These are phyloP conservation scores for Talaromyces stipitatus DNA, from an alignment of 495 filamentous ascomycete species.

Conservation along the genomic window DNA sequence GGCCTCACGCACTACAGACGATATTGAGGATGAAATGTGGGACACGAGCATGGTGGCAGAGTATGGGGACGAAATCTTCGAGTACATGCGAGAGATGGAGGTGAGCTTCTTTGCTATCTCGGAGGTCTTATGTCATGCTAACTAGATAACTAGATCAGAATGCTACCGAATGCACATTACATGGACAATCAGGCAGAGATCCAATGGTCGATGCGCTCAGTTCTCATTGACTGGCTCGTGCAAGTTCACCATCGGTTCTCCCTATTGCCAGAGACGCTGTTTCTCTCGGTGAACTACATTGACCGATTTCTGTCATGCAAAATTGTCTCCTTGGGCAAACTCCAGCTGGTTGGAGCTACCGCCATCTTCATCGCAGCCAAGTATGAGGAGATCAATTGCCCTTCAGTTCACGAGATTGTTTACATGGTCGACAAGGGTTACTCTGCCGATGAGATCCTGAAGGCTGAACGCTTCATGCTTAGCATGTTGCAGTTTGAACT, in stretches of 20 bases:
- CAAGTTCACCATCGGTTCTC: constrained; percentile 91
- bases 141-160: constrained; percentile 48
- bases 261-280: constrained; percentile 88
- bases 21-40: constrained; percentile 78
- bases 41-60: constrained; percentile 99
- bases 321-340: constrained; percentile 86
- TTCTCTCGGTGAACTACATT: constrained; percentile 89
- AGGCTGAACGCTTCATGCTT: constrained; percentile 97
- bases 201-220: constrained; percentile 96
- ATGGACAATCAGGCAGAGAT: constrained; percentile 98
- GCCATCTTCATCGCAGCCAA: constrained; percentile 95
- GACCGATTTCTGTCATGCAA: constrained; percentile 95
- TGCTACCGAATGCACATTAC: constrained; percentile 83
- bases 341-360: constrained; percentile 93
- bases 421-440: constrained; percentile 98
- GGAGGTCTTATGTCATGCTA: constrained; percentile 7
- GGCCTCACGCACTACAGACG: constrained; percentile 46
- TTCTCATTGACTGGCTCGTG: constrained; percentile 96
- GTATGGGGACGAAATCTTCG: constrained; percentile 92
- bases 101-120: constrained; percentile 39
- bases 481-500: constrained; percentile 91
- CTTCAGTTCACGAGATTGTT: constrained; percentile 88
- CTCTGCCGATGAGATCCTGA: constrained; percentile 81
- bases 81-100: constrained; percentile 84
- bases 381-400: constrained; percentile 97